Evolutionary conservation across 805 yeast genomes (phyloP), one percentile per base, ranked within the genome.

Genomic region (Candida piceae): DNA sequence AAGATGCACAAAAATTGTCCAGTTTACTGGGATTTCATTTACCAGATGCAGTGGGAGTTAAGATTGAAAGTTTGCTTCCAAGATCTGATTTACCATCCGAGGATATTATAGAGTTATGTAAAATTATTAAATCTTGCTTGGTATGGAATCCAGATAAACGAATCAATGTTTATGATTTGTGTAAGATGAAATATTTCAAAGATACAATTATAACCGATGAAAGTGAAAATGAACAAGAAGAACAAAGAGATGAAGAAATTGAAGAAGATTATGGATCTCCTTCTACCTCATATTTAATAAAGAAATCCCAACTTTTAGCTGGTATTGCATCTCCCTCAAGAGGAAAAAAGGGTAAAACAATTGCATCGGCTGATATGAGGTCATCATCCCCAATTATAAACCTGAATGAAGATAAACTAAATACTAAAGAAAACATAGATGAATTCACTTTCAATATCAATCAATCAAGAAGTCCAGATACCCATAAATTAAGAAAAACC

Each of bases 61-160:
- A 63, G 8, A 60, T 80, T 9, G 62, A 67, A 12, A 57, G 65
- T 5, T 44, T 80, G 8, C 53, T 80, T 5, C 65, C 71, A 7
- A 61, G 71, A 40, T 60, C 71, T 0, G 74, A 69, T 27, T 59
- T 74, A 17, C 46, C 52, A 11, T 44, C 47, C 12, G 23, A 38
- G 5, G 64, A 61, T 50, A 66, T 50, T 47, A 58, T 39, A 48
- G 69, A 55, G 52, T 70, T 58, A 50, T 74, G 52, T 47, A 68
- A 58, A 36, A 62, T 62, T 41, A 71, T 69, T 7, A 58, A 57
- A 42, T 49, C 58, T 1, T 83, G 89, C 48, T 64, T 88, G 23
- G 63, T 70, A 34, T 88, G 96, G 96, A 80, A 86, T 58, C 94
- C 96, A 2, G 57, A 60, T n/a, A 53, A 58, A n/a, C 68, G 94